phyloP scores from a whole-genome alignment of 345 rosid genomes.

The Corchorus olitorius region DNA sequence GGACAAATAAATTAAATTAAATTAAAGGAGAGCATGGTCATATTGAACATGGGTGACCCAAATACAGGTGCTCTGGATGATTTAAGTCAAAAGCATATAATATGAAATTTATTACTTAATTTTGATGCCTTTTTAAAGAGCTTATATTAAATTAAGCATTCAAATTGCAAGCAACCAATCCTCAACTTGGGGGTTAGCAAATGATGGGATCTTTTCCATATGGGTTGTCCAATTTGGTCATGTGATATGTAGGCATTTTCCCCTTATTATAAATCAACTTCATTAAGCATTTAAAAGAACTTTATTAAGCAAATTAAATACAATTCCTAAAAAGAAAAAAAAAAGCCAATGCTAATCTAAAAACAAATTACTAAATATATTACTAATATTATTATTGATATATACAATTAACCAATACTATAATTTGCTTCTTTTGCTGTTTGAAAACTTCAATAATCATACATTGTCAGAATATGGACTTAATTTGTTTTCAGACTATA shows the following conservation, averaged over 20 bases:
- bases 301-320: not conserved
- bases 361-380: no score
- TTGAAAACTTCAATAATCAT: not conserved
- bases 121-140: not conserved
- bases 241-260: conserved; percentile 44
- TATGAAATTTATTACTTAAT: not conserved
- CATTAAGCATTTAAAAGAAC: not conserved
- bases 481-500: not conserved
- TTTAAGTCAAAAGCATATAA: conserved; percentile 5
- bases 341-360: no score
- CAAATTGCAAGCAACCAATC: conserved; percentile 18
- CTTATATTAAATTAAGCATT: conserved; percentile 5
- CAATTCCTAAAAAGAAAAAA: not conserved
- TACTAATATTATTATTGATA: no score
- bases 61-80: not conserved
- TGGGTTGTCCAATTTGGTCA: conserved; percentile 47
- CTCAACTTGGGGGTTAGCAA: conserved; percentile 19
- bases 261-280: conserved; percentile 15
- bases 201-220: conserved; percentile 46
- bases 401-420: not conserved
- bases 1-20: no score
- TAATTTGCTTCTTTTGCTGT: not conserved
- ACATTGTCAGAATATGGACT: not conserved
- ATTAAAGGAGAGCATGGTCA: not conserved
- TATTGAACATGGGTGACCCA: conserved; percentile 11